phyloP scores from a whole-genome alignment of 73 alveolate species.

The Paramecium tetraurelia region DNA sequence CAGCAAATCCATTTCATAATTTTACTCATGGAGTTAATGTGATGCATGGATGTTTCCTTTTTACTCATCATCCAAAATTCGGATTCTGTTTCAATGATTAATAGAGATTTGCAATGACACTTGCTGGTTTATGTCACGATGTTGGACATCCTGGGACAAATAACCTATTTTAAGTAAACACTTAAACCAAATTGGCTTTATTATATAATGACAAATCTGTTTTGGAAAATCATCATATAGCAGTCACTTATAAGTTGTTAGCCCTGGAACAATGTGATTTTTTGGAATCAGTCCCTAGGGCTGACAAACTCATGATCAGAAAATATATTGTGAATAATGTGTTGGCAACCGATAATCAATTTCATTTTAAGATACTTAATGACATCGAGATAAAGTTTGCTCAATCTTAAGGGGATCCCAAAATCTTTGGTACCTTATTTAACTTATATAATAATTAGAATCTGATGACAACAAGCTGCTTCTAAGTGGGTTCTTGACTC shows the following conservation, averaged over 20 bases:
- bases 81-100: not conserved
- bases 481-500: constrained; percentile 36
- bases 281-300: constrained; percentile 60
- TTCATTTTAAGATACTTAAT: constrained; percentile 29
- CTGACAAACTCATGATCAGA: constrained; percentile 63
- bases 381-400: constrained; percentile 27
- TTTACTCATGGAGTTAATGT: constrained; percentile 57
- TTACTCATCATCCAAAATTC: constrained; percentile 22
- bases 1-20: constrained; percentile 54
- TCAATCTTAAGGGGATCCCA: not conserved
- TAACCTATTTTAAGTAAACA: constrained; percentile 71
- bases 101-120: constrained; percentile 55
- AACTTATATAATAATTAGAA: not conserved
- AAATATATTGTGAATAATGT: constrained; percentile 70
- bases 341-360: constrained; percentile 68
- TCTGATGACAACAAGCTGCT: constrained; percentile 19
- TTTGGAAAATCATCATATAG: constrained; percentile 87
- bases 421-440: not conserved
- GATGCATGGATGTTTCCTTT: constrained; percentile 55
- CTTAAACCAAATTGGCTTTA: constrained; percentile 71
- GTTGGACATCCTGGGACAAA: constrained; percentile 80
- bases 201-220: constrained; percentile 86
- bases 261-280: constrained; percentile 62
- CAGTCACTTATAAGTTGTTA: constrained; percentile 80
- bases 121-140: constrained; percentile 80